phyloP scores from a whole-genome alignment of 2,329 filamentous ascomycete species.

The Mariannaea sp. region DNA sequence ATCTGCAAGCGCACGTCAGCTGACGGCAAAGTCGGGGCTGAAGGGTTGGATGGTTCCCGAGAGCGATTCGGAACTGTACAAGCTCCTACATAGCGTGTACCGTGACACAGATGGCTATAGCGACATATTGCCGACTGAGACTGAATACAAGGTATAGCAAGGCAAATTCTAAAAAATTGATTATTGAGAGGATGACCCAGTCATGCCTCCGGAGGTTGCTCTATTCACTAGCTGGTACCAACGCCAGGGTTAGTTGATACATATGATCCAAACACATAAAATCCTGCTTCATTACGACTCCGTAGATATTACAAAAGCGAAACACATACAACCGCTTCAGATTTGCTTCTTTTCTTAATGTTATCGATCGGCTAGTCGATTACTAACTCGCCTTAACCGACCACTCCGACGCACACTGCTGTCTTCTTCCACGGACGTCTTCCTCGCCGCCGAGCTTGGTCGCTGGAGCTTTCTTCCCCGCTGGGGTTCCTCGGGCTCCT shows the following conservation, averaged over 20 bases:
- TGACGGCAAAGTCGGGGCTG: too few species aligned
- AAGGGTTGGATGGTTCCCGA: too few species aligned
- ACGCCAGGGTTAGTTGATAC: background rate
- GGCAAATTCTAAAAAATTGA: too few species aligned
- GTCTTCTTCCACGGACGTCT: conserved; percentile 25
- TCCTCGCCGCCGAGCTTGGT: conserved; percentile 13
- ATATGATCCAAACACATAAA: conserved; percentile 1
- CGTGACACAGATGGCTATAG: too few species aligned
- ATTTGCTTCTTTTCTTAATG: background rate
- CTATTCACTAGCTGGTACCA: background rate
- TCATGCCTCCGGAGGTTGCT: conserved; percentile 9
- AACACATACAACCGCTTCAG: background rate
- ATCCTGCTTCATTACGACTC: conserved; percentile 2
- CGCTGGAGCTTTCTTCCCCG: conserved; percentile 35
- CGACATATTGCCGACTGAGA: too few species aligned
- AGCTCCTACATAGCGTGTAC: too few species aligned
- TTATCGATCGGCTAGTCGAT: conserved; percentile 36
- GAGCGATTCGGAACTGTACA: background rate
- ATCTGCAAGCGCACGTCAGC: background rate
- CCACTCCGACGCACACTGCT: conserved; percentile 42
- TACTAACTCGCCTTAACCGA: conserved; percentile 43
- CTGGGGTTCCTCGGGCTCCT: conserved; percentile 28
- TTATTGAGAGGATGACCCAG: conserved; percentile 7
- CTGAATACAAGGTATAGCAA: too few species aligned
- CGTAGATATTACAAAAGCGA: conserved; percentile 8